Conservation (phyloP, 1,139 yeast species). For the Scheffersomyces segobiensis region DNA sequence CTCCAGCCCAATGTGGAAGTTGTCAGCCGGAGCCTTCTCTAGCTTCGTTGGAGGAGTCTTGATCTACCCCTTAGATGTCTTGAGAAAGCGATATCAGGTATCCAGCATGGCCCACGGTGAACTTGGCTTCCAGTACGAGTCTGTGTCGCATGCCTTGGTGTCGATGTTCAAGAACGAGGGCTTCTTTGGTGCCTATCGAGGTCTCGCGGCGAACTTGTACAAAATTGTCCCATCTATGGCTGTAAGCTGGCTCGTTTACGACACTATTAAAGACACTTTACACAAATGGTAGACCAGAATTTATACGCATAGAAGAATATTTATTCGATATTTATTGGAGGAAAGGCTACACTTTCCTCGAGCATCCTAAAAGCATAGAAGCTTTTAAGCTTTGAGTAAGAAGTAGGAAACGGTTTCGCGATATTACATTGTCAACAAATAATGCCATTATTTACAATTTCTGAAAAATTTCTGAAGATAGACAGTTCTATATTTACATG, state of each 20-base stretch:
- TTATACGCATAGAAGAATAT: background rate
- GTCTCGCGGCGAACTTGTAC: constrained; percentile 82
- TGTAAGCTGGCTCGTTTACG: constrained; percentile 88
- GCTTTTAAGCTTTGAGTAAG: background rate
- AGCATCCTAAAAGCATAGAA: background rate
- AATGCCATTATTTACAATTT: background rate
- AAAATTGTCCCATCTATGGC: constrained; percentile 96
- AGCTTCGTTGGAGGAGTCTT: constrained; percentile 71
- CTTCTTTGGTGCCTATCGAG: constrained; percentile 78
- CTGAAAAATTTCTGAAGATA: background rate
- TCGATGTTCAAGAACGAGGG: constrained; percentile 78
- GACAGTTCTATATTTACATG: background rate
- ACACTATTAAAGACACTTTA: constrained; percentile 52
- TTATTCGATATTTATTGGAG: background rate
- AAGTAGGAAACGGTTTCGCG: background rate
- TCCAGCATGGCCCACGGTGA: constrained; percentile 78
- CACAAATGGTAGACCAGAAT: constrained; percentile 29
- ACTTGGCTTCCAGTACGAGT: constrained; percentile 75
- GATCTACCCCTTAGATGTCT: constrained; percentile 87
- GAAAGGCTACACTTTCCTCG: background rate
- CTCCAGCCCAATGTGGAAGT: constrained; percentile 54
- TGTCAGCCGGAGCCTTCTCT: constrained; percentile 79
- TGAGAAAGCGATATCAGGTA: constrained; percentile 89
- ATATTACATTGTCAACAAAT: too few species aligned
- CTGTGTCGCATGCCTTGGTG: constrained; percentile 69